A percentile compares a stretch with the other conserved stretches of the same genome.
Conservation (phyloP, 1,284 basidiomycete species). For the Ganoderma leucocontextum region DNA sequence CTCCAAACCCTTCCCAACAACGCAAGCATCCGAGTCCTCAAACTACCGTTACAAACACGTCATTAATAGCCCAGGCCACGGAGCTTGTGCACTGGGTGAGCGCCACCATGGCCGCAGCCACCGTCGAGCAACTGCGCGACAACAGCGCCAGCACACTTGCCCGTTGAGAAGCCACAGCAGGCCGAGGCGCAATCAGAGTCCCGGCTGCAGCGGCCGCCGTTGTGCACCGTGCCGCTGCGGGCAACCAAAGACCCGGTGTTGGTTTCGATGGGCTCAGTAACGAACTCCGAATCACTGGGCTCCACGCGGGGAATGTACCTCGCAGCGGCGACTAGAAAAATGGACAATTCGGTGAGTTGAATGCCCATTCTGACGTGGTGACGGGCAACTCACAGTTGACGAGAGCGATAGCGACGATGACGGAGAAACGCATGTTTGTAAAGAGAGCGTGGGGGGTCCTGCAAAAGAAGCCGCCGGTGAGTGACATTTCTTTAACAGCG, state of each 20-base stretch:
- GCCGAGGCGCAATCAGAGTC: constrained; percentile 22
- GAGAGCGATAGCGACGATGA: constrained; percentile 22
- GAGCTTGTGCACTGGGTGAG: constrained; percentile 16
- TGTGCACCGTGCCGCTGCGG: not conserved
- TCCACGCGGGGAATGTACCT: constrained; percentile 16
- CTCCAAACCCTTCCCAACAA: not conserved
- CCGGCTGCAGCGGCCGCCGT: constrained; percentile 7
- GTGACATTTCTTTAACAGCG: not conserved
- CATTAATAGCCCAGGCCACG: not conserved
- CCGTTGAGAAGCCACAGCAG: constrained; percentile 25
- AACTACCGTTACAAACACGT: not conserved
- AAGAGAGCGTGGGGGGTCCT: constrained; percentile 3
- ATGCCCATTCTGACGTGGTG: no score
- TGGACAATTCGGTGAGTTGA: not conserved
- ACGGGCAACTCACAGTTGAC: constrained; percentile 18
- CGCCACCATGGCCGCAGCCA: constrained; percentile 24
- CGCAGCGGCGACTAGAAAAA: constrained; percentile 19
- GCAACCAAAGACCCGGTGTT: not conserved
- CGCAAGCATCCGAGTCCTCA: not conserved
- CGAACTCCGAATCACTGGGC: constrained; percentile 24
- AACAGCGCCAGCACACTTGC: constrained; percentile 24
- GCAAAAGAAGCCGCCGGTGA: not conserved
- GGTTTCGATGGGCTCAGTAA: constrained; percentile 10
- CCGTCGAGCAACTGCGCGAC: constrained; percentile 23
- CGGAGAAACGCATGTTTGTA: constrained; percentile 25